Base-by-base conservation (phyloP, 768 basidiomycete genomes). In the Collybiopsis luxurians region DNA sequence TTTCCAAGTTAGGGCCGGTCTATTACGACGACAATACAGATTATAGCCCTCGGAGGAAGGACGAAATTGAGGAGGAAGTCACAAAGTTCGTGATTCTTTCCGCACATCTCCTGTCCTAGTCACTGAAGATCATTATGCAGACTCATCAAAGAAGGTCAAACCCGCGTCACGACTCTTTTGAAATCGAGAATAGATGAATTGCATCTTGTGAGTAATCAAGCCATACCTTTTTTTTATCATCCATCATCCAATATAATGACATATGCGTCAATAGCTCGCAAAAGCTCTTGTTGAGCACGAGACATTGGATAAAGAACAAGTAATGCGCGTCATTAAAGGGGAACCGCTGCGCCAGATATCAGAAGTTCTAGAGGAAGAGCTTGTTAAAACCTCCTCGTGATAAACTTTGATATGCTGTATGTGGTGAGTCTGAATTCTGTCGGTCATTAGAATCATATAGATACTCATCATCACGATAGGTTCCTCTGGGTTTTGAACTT, bases 231-330 rank as follows among this genome's bases (percentile, higher is more conserved):
- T 55, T 2, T 2, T 46, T 51, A 27, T 44, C 26, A 38, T 59
- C 43, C 26, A 38, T 59, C 43, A 42, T 58, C 44, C 59, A 60
- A 42, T 60, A 44, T 53, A 57, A 53, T 57, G 46, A 57, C 36
- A 11, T 44, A 24, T 43, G 42, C 55, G 34, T 43, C 31, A 60
- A 56, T 61, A 95, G 93, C 84, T 98, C 39, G 95, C 96, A 1
- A 81, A 82, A 54, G 96, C 96, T 10, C 75, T 99, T 57, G 89
- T 99, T 12, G 95, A 98, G 69, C 89, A 96, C 71, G 96, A 99
- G 76, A 98, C 96, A 19, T 75, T 99, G 61, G 86, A 87, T 62
- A 77, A 83, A 39, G 87, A 91, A 10, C 94, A 99, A 71, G 95
- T 98, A 17, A 76, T 80, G 65, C 87, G 82, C 71, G 93, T 95